phyloP scores from a whole-genome alignment of 1,139 yeast genomes.

The Candida sojae region DNA sequence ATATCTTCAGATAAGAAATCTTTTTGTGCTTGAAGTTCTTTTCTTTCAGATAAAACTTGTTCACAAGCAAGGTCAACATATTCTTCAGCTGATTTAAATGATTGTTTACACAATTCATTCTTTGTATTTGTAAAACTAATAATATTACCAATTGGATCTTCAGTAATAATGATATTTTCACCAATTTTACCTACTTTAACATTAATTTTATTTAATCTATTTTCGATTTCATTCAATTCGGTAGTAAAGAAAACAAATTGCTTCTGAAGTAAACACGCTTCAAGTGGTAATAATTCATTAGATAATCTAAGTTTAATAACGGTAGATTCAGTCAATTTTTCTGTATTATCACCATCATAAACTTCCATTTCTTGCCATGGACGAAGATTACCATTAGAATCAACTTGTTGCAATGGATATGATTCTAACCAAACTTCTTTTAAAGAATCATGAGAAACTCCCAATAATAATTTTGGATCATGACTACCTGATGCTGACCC shows the following conservation, averaged over 20 bases:
- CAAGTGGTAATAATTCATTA: slow-evolving; percentile 22
- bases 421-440: slow-evolving; percentile 73
- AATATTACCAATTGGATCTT: slow-evolving; percentile 61
- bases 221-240: slow-evolving; percentile 39
- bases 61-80: slow-evolving; percentile 18
- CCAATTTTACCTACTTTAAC: slow-evolving; percentile 18
- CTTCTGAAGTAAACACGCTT: slow-evolving; percentile 28
- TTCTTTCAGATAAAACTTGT: slow-evolving; percentile 11
- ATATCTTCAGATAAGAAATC: slow-evolving; percentile 4
- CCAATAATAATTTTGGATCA: slow-evolving; percentile 38
- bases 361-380: slow-evolving; percentile 62
- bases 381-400: slow-evolving; percentile 45
- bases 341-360: slow-evolving; percentile 52
- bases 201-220: slow-evolving; percentile 29
- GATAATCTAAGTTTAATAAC: slow-evolving; percentile 60
- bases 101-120: slow-evolving; percentile 28
- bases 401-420: slow-evolving; percentile 58
- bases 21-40: background rate
- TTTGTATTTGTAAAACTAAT: slow-evolving; percentile 45
- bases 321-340: slow-evolving; percentile 29
- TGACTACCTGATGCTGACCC: slow-evolving; percentile 35
- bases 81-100: slow-evolving; percentile 31
- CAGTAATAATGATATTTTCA: slow-evolving; percentile 24
- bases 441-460: slow-evolving; percentile 64
- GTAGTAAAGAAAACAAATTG: slow-evolving; percentile 55